Percentiles rank a stretch among this genome's conserved stretches.
phyloP scores from a whole-genome alignment of 2,329 filamentous ascomycete genomes.

The Nothomitra cinnamomea region DNA sequence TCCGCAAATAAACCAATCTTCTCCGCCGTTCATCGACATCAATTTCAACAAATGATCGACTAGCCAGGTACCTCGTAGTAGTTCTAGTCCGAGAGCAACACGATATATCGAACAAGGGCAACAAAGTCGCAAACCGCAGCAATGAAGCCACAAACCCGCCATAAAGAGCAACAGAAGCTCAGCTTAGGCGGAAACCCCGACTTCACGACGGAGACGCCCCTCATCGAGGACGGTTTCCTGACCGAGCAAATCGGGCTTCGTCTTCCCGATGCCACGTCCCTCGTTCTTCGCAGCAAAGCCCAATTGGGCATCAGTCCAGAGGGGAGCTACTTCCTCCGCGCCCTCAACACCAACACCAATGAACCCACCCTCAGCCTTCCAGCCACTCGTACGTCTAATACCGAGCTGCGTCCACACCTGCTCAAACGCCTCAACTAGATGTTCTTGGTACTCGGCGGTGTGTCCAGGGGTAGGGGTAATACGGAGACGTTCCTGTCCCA shows the following conservation, averaged over 20 bases:
- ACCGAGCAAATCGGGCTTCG: not conserved
- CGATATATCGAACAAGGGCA: no score
- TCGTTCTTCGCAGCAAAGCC: slow-evolving; percentile 41
- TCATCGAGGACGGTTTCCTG: not conserved
- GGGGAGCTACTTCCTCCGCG: slow-evolving; percentile 43
- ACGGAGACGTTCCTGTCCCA: slow-evolving; percentile 90
- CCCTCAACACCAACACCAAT: slow-evolving; percentile 68
- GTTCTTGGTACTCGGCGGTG: slow-evolving; percentile 64
- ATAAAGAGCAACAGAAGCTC: no score
- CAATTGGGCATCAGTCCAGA: slow-evolving; percentile 86
- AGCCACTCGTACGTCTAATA: slow-evolving; percentile 86
- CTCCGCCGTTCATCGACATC: no score
- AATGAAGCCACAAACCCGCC: no score
- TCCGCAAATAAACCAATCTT: no score
- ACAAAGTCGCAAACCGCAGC: no score
- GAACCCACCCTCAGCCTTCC: slow-evolving; percentile 82
- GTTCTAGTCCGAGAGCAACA: no score
- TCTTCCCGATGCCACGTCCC: not conserved
- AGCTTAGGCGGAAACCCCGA: not conserved
- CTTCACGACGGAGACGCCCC: not conserved
- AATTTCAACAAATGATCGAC: no score
- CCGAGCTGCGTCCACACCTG: slow-evolving; percentile 75
- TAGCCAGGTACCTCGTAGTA: no score
- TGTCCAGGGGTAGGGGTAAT: slow-evolving; percentile 95
- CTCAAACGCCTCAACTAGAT: slow-evolving; percentile 70